These are phyloP conservation scores for Cercophora scortea DNA, from an alignment of 495 filamentous ascomycete species.

Conservation along the genomic window DNA sequence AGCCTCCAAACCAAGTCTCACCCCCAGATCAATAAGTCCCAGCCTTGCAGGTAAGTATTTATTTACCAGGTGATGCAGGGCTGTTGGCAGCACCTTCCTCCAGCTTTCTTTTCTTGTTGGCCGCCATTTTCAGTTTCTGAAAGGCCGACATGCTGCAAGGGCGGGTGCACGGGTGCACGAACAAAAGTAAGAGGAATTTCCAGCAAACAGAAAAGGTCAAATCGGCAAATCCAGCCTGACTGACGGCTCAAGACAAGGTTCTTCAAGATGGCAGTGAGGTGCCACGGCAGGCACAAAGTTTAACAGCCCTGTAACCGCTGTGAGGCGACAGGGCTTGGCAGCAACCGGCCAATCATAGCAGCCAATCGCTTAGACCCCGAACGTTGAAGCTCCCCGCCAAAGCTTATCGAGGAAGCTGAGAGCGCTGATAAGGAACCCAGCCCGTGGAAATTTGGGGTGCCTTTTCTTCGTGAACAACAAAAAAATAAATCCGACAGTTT, in stretches of 20 bases:
- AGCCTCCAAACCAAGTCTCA: not conserved
- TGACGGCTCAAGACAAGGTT: too few relatives aligned
- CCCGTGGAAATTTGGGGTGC: not conserved
- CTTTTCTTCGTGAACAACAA: not conserved
- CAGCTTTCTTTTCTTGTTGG: slow-evolving; percentile 37
- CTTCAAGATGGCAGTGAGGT: too few relatives aligned
- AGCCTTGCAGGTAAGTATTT: not conserved
- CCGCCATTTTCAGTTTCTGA: slow-evolving; percentile 22
- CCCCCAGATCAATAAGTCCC: not conserved
- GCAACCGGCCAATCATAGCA: slow-evolving; percentile 2
- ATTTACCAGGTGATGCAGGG: slow-evolving; percentile 12
- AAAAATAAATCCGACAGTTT: not conserved
- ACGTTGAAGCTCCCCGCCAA: not conserved
- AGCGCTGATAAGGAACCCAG: not conserved
- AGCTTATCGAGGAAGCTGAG: not conserved
- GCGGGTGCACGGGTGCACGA: too few relatives aligned
- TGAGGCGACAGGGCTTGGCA: not conserved
- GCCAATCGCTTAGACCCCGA: slow-evolving; percentile 1
- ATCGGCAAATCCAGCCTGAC: too few relatives aligned
- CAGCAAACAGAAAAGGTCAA: too few relatives aligned
- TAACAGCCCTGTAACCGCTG: too few relatives aligned
- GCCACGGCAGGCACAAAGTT: too few relatives aligned
- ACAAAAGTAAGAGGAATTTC: too few relatives aligned
- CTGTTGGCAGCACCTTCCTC: slow-evolving; percentile 13
- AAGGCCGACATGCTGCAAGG: too few relatives aligned